phyloP scores from a whole-genome alignment of 208 protist genomes.

The Wallacemonas sp. region DNA sequence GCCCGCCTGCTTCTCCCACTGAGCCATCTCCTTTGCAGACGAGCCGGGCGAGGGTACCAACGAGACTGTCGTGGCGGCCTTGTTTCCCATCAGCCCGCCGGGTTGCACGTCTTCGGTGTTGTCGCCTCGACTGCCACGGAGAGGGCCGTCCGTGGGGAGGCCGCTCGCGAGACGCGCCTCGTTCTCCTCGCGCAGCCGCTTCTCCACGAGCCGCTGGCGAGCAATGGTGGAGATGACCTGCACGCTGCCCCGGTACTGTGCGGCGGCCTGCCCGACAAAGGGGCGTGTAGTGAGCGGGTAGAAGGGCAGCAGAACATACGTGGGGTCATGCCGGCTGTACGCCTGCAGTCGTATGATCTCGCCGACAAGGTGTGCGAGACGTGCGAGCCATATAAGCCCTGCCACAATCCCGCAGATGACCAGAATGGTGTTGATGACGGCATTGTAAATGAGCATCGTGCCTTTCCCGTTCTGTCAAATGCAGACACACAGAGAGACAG shows the following conservation, averaged over 20 bases:
- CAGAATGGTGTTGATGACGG: conserved; percentile 38
- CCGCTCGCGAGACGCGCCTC: not conserved
- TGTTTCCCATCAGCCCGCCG: not conserved
- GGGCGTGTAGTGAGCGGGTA: conserved; percentile 39
- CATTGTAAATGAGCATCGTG: conserved; percentile 28
- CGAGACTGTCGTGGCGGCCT: not conserved
- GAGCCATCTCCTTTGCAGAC: not conserved
- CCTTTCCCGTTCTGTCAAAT: not conserved
- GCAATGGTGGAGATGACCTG: conserved; percentile 6
- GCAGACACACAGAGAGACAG: too few relatives aligned
- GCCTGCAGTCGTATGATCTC: conserved; percentile 18
- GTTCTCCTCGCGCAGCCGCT: not conserved
- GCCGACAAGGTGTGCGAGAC: conserved; percentile 15
- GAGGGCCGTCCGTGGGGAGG: too few relatives aligned
- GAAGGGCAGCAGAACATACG: conserved; percentile 43
- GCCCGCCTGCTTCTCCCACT: too few relatives aligned
- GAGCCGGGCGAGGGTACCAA: not conserved
- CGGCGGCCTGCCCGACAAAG: conserved; percentile 34
- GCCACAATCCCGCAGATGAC: conserved; percentile 23
- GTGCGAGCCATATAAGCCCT: conserved; percentile 17
- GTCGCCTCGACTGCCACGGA: too few relatives aligned
- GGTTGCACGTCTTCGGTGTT: not conserved
- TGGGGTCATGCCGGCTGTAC: conserved; percentile 23
- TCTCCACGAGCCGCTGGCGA: not conserved
- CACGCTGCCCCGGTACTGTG: conserved; percentile 24